Percentiles rank a stretch among this genome's conserved stretches.
These are phyloP conservation scores for Hibiscus trionum DNA, from an alignment of 345 rosid species.

Conservation along the genomic window DNA sequence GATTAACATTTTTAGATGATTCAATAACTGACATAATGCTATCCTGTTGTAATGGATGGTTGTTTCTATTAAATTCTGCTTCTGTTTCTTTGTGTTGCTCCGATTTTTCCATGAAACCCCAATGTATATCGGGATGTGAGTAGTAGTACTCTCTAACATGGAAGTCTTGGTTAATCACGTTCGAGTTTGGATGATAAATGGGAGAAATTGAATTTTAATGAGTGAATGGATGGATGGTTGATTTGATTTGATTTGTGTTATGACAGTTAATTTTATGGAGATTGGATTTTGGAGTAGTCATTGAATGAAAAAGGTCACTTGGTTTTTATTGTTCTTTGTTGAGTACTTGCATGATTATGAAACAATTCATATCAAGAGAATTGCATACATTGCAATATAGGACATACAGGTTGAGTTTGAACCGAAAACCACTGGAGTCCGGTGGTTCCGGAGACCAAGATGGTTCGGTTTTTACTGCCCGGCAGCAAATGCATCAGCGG, in stretches of 20 bases:
- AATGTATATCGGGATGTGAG: not conserved
- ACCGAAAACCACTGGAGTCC: not conserved
- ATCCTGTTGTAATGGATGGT: not conserved
- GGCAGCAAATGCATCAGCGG: constrained; percentile 41
- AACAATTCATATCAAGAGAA: not conserved
- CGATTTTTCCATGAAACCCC: too few species aligned
- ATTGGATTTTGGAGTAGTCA: not conserved
- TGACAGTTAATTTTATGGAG: not conserved
- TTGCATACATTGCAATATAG: not conserved
- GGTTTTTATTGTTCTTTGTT: constrained; percentile 6
- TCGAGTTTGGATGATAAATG: not conserved
- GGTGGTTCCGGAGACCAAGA: not conserved
- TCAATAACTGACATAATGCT: not conserved
- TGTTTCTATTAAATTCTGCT: not conserved
- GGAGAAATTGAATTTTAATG: not conserved
- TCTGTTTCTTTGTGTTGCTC: not conserved
- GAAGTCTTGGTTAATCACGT: not conserved
- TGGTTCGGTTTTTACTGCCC: constrained; percentile 25
- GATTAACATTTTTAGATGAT: not conserved
- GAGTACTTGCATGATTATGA: not conserved
- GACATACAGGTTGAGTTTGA: not conserved
- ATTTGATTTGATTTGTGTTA: not conserved
- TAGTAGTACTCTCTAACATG: not conserved
- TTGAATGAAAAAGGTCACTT: not conserved
- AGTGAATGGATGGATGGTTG: not conserved